Evolutionary conservation across 169 alveolate species (phyloP).

Genomic region (Cryptosporidium bovis): DNA sequence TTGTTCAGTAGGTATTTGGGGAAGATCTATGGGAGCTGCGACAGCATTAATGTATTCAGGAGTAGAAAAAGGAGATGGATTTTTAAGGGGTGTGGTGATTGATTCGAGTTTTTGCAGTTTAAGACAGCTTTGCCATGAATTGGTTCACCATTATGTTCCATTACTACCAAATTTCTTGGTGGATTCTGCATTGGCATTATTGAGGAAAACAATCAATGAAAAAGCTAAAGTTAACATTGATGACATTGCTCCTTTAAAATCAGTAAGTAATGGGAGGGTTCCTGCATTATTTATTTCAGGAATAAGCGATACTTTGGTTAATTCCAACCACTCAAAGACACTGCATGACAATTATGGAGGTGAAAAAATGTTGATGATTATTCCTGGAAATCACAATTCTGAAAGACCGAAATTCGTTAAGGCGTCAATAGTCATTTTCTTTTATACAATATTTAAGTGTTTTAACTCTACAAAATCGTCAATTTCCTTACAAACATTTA

Average conservation of each 20-base stretch:
- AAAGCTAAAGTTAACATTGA: conserved; percentile 87
- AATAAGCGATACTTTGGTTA: conserved; percentile 75
- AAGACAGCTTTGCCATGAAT: conserved; percentile 78
- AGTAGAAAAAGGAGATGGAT: conserved; percentile 83
- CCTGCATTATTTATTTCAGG: conserved; percentile 86
- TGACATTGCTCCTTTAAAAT: conserved; percentile 82
- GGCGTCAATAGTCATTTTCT: conserved; percentile 78
- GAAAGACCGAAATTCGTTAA: conserved; percentile 77
- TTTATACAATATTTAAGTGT: conserved; percentile 67
- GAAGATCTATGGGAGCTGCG: conserved; percentile 95
- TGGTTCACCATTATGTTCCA: conserved; percentile 68
- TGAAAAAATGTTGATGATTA: conserved; percentile 75
- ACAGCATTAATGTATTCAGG: conserved; percentile 90
- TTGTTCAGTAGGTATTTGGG: conserved; percentile 93
- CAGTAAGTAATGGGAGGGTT: conserved; percentile 84
- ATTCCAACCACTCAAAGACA: conserved; percentile 73
- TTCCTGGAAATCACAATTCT: conserved; percentile 81
- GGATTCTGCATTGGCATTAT: conserved; percentile 70
- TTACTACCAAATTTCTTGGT: conserved; percentile 27
- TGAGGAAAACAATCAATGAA: conserved; percentile 77
- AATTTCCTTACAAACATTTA: conserved; percentile 19
- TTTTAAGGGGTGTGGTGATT: conserved; percentile 90
- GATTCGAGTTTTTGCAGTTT: conserved; percentile 86
- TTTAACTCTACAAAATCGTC: conserved; percentile 10
- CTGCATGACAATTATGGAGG: conserved; percentile 75